phyloP scores from a whole-genome alignment of 2,329 filamentous ascomycete genomes.

The Arthrobotrys musiformis region DNA sequence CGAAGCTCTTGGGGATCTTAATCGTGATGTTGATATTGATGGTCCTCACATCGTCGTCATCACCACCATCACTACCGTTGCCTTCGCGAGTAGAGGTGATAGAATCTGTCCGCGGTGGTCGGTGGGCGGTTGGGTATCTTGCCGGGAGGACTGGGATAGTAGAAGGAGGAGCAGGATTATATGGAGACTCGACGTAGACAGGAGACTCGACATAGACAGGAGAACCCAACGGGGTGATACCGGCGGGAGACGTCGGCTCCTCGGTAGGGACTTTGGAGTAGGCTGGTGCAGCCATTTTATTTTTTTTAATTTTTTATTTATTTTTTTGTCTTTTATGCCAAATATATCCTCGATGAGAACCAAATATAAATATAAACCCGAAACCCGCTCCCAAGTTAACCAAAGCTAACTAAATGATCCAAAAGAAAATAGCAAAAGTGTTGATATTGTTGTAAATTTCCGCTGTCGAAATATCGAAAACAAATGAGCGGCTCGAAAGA shows the following conservation, averaged over 20 bases:
- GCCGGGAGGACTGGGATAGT: not conserved
- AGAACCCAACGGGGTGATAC: not conserved
- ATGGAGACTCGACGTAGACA: not conserved
- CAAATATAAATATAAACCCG: not conserved
- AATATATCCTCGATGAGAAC: too few species aligned
- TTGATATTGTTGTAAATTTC: slow-evolving; percentile 49
- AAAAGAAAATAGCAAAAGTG: slow-evolving; percentile 13
- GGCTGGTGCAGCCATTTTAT: slow-evolving; percentile 20
- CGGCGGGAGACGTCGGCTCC: slow-evolving; percentile 1
- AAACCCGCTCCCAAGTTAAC: too few species aligned
- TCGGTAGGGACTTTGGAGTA: slow-evolving; percentile 7
- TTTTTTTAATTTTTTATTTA: not conserved
- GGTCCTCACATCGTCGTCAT: slow-evolving; percentile 36
- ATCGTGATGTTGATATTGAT: slow-evolving; percentile 53
- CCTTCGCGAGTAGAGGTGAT: not conserved
- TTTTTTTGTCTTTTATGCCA: too few species aligned
- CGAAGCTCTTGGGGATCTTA: slow-evolving; percentile 40
- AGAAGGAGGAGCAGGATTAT: not conserved
- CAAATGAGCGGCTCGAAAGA: slow-evolving; percentile 32
- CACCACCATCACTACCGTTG: slow-evolving; percentile 6
- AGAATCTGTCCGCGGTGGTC: slow-evolving; percentile 14
- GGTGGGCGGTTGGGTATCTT: slow-evolving; percentile 15
- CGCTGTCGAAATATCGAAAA: not conserved
- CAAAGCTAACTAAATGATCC: too few species aligned
- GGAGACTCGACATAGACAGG: not conserved